These are phyloP conservation scores for Petrea volubilis DNA, from an alignment of 257 asterid species.

Conservation along the genomic window DNA sequence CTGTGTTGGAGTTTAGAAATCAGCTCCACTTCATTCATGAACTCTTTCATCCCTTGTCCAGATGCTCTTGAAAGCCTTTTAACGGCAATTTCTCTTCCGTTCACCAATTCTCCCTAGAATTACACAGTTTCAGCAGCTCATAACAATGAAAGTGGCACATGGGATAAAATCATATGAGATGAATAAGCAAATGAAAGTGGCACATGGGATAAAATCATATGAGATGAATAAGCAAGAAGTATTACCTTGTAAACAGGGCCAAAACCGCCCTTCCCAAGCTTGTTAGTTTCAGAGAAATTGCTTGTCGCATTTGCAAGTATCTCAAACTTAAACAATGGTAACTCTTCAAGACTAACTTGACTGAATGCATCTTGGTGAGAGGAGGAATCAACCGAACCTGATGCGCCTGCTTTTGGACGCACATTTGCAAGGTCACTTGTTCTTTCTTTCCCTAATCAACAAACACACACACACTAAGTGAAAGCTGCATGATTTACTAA, in stretches of 20 bases:
- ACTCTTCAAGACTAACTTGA: slow-evolving; percentile 33
- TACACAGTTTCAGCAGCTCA: too few species aligned
- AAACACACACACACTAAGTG: slow-evolving; percentile 7
- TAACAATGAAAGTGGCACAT: not conserved
- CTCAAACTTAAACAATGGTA: slow-evolving; percentile 36
- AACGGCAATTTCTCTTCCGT: slow-evolving; percentile 44
- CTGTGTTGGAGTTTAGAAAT: slow-evolving; percentile 48
- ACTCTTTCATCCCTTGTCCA: slow-evolving; percentile 41
- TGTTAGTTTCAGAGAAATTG: slow-evolving; percentile 30
- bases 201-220: not conserved
- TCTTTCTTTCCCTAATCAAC: slow-evolving; percentile 30
- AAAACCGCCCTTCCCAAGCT: slow-evolving; percentile 51
- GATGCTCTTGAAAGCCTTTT: slow-evolving; percentile 43
- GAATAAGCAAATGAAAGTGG: not conserved
- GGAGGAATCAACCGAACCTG: slow-evolving; percentile 14
- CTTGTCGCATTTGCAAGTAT: slow-evolving; percentile 37
- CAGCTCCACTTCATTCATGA: slow-evolving; percentile 45
- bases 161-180: not conserved
- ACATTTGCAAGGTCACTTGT: slow-evolving; percentile 1
- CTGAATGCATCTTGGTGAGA: slow-evolving; percentile 25
- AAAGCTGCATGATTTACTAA: not conserved
- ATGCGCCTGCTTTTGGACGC: slow-evolving; percentile 4
- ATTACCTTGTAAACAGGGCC: slow-evolving; percentile 42
- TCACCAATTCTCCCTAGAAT: slow-evolving; percentile 33
- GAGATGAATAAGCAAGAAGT: not conserved